Evolutionary conservation across 1,284 basidiomycete genomes (phyloP).

Genomic region (Irpex rosettiformis): DNA sequence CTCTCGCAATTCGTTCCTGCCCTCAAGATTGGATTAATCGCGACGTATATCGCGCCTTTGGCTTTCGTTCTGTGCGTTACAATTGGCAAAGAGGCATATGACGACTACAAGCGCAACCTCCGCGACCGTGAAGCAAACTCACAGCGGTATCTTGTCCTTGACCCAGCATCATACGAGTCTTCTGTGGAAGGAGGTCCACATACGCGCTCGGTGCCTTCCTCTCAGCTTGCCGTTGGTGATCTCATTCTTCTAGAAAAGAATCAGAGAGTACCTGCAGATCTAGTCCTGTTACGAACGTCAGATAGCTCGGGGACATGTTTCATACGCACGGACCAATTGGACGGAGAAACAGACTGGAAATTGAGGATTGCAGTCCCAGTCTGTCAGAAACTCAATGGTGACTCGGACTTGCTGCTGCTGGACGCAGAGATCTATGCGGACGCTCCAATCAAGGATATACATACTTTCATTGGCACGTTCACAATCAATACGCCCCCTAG

Average conservation of each 20-base stretch:
- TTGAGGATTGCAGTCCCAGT: slow-evolving; percentile 84
- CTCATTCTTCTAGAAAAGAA: slow-evolving; percentile 95
- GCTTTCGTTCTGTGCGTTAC: slow-evolving; percentile 94
- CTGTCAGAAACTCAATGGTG: slow-evolving; percentile 72
- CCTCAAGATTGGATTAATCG: slow-evolving; percentile 94
- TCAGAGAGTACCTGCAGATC: slow-evolving; percentile 93
- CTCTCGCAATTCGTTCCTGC: slow-evolving; percentile 95
- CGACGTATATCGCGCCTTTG: slow-evolving; percentile 94
- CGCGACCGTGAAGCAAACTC: slow-evolving; percentile 96
- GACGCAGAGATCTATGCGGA: slow-evolving; percentile 92
- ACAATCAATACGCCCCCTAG: slow-evolving; percentile 61
- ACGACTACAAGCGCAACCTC: slow-evolving; percentile 92
- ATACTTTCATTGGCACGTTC: slow-evolving; percentile 92
- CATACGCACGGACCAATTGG: slow-evolving; percentile 95
- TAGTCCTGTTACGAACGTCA: slow-evolving; percentile 86
- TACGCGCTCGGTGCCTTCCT: slow-evolving; percentile 83
- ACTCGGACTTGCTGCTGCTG: slow-evolving; percentile 66
- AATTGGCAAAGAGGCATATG: slow-evolving; percentile 98
- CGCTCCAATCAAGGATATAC: slow-evolving; percentile 95
- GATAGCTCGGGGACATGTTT: slow-evolving; percentile 93
- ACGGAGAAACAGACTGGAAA: slow-evolving; percentile 99
- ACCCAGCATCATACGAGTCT: slow-evolving; percentile 36
- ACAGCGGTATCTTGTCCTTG: slow-evolving; percentile 82
- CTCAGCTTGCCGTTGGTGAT: slow-evolving; percentile 88
- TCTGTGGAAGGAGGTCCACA: slow-evolving; percentile 40